A percentile compares a stretch with the other conserved stretches of the same genome.
Evolutionary conservation across 495 filamentous ascomycete species (phyloP).

Genomic region (Penicillium silybi): DNA sequence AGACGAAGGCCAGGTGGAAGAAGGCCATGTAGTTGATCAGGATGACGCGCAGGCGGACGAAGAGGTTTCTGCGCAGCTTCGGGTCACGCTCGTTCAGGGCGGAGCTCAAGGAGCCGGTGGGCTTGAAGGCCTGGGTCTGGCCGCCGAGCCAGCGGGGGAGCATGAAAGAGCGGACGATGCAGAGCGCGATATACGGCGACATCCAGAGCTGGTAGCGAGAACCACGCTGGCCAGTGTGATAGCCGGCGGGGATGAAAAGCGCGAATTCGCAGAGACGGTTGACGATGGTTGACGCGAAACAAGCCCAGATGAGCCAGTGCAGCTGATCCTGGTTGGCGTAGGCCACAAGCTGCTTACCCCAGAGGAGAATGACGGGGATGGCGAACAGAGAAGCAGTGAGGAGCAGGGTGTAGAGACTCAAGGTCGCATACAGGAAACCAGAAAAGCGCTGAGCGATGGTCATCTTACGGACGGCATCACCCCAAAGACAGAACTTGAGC

Average conservation of each 20-base stretch:
- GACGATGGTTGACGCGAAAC: conserved; percentile 34
- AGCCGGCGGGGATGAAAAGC: conserved; percentile 42
- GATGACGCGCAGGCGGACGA: conserved; percentile 28
- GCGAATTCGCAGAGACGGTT: conserved; percentile 43
- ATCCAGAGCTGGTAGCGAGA: conserved; percentile 44
- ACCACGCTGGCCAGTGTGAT: conserved; percentile 40
- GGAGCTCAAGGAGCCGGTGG: conserved; percentile 30
- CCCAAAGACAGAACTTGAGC: conserved; percentile 43
- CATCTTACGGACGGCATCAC: conserved; percentile 34
- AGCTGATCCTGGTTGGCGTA: conserved; percentile 40
- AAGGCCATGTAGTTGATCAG: conserved; percentile 34
- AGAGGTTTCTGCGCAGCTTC: conserved; percentile 26
- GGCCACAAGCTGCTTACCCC: conserved; percentile 42
- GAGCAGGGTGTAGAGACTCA: conserved; percentile 40
- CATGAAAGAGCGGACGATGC: conserved; percentile 40
- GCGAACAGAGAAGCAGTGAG: conserved; percentile 40
- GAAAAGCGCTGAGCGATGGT: conserved; percentile 32
- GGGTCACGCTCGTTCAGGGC: conserved; percentile 32
- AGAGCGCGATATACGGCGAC: conserved; percentile 42
- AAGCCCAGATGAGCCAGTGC: conserved; percentile 46
- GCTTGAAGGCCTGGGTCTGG: conserved; percentile 35
- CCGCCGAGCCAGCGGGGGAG: conserved; percentile 42
- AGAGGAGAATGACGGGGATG: conserved; percentile 44
- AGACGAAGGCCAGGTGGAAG: conserved; percentile 39
- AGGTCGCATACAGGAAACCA: conserved; percentile 43